These are phyloP conservation scores for Erythrobasidium hasegawianum DNA, from an alignment of 1,284 basidiomycete species.

Conservation along the genomic window DNA sequence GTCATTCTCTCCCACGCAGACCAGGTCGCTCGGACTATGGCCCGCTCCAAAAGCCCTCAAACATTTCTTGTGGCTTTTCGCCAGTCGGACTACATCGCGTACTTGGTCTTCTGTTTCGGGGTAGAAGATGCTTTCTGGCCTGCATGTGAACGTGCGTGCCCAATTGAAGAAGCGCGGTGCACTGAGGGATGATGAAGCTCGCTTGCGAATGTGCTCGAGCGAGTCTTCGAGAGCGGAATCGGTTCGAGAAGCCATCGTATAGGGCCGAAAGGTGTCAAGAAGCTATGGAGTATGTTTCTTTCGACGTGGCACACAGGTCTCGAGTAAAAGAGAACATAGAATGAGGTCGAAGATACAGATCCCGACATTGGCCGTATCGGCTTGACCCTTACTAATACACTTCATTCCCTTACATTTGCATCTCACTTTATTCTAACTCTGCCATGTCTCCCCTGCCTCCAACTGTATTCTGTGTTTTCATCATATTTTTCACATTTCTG, in stretches of 20 bases:
- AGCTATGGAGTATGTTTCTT: too few relatives aligned
- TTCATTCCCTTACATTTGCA: too few relatives aligned
- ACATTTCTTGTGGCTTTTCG: conserved; percentile 64
- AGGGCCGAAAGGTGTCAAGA: too few relatives aligned
- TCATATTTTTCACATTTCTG: too few relatives aligned
- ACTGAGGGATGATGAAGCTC: neutral
- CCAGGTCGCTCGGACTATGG: conserved; percentile 88
- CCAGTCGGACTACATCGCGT: conserved; percentile 74
- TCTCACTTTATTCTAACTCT: too few relatives aligned
- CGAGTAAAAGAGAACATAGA: too few relatives aligned
- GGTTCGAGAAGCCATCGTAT: neutral
- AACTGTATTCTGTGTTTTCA: too few relatives aligned
- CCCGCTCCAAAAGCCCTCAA: conserved; percentile 84
- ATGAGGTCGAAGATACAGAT: too few relatives aligned
- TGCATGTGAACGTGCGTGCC: conserved; percentile 54
- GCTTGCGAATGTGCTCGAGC: neutral
- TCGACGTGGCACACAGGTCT: too few relatives aligned
- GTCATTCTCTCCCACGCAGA: conserved; percentile 65
- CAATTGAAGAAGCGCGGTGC: conserved; percentile 53
- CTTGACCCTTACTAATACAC: too few relatives aligned
- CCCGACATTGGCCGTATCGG: too few relatives aligned
- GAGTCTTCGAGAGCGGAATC: neutral
- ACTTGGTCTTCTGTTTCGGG: conserved; percentile 72
- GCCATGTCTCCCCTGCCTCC: too few relatives aligned
- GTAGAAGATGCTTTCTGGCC: conserved; percentile 61